Evolutionary conservation across 2,329 filamentous ascomycete genomes (phyloP), one percentile per base, ranked within the genome.

Genomic region (Torrubiella hemipterigena): DNA sequence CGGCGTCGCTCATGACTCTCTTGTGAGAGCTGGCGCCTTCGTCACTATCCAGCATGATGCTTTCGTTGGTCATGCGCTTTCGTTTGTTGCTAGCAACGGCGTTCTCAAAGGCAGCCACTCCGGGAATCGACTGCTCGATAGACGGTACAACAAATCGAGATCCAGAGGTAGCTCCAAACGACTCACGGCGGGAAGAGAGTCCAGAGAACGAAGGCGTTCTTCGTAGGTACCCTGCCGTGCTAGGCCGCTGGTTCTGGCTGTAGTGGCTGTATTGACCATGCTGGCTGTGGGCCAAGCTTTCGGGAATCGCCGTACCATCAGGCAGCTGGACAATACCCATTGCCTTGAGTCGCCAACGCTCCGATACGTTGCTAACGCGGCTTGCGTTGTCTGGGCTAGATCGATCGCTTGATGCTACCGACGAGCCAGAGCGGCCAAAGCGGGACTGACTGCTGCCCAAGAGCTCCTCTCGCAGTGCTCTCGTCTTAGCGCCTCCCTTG

Each of bases 241-340:
- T 21, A 7, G 23, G 17, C 17, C 19, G 13, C 9, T 12, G 22
- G 17, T 32, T 23, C 13, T 20, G 33, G 13, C 20, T 29, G 22
- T 22, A 21, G 5, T 17, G 17, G 16, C 27, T 30, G 32, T 53
- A 49, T 24, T 59, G 45, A n/a, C n/a, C n/a, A n/a, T n/a, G n/a
- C 41, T 65, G 58, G 17, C 67, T 59, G 21, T 58, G 42, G 10
- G 63, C 65, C 24, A 73, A 52, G 3, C 57, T 55, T 38, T 73
- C 67, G 6, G 67, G 68, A 3, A 70, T 42, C 37, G 65, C 67
- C 29, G 64, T 59, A n/a, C 68, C 60, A 38, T 73, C 61, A 5
- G 63, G 58, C 58, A 69, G 61, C 38, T 61, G 63, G 3, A 69
- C 63, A 13, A 72, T 56, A 8, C 61, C 63, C 61, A 65, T 64